These are phyloP conservation scores for Xylaria sp. DNA, from an alignment of 2,329 filamentous ascomycete species.

Conservation along the genomic window DNA sequence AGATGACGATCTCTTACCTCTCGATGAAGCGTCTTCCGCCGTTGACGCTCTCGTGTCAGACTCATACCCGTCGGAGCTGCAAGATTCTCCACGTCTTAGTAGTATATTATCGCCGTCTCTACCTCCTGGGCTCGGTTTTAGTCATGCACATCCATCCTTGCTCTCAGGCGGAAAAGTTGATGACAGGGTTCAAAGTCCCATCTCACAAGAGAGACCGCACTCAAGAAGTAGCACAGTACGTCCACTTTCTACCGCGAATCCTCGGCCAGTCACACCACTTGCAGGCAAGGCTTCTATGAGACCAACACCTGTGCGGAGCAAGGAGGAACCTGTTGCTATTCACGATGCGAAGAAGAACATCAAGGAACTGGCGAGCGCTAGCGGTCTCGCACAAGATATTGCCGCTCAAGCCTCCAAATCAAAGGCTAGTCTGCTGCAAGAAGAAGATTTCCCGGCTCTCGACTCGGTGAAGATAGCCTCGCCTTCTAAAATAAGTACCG, in stretches of 20 bases:
- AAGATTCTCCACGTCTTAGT: constrained; percentile 36
- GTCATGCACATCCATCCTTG: constrained; percentile 51
- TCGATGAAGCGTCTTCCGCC: constrained; percentile 70
- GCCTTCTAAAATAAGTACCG: constrained; percentile 48
- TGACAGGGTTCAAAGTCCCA: constrained; percentile 40
- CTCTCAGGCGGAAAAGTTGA: constrained; percentile 38
- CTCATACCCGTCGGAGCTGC: constrained; percentile 49
- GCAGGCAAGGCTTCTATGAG: constrained; percentile 44
- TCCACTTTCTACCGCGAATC: constrained; percentile 42
- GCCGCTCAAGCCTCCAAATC: constrained; percentile 54
- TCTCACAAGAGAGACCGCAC: constrained; percentile 37
- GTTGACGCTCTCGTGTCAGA: constrained; percentile 77
- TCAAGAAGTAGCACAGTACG: constrained; percentile 29
- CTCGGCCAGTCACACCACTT: constrained; percentile 50
- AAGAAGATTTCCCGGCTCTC: constrained; percentile 72
- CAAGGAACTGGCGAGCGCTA: constrained; percentile 58
- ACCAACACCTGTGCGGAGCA: constrained; percentile 42
- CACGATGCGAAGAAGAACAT: constrained; percentile 55
- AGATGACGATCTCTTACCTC: constrained; percentile 71
- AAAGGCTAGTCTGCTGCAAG: constrained; percentile 58
- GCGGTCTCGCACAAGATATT: constrained; percentile 59
- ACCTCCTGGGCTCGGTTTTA: constrained; percentile 59
- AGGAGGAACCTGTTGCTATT: constrained; percentile 35
- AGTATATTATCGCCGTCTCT: constrained; percentile 52
- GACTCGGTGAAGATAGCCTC: constrained; percentile 57